A percentile compares a stretch with the other conserved stretches of the same genome.
These are phyloP conservation scores for Carallia brachiata DNA, from an alignment of 345 rosid genomes.

Conservation along the genomic window DNA sequence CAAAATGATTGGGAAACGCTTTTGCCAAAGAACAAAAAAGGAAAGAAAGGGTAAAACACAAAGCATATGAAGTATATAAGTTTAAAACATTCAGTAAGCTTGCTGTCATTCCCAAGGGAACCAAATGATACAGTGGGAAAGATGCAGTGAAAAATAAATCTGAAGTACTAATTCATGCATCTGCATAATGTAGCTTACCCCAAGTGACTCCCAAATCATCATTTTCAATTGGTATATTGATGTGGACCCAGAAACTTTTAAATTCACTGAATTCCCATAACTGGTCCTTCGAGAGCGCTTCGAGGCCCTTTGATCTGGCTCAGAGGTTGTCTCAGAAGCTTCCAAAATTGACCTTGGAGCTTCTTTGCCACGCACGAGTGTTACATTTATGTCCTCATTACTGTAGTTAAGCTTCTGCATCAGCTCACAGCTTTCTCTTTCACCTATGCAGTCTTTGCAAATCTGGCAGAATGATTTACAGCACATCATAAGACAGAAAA, in stretches of 20 bases:
- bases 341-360: slow-evolving; percentile 87
- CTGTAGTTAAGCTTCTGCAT: slow-evolving; percentile 81
- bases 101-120: not conserved
- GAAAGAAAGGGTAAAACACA: no score
- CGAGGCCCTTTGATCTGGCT: slow-evolving; percentile 76
- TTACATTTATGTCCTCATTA: slow-evolving; percentile 69
- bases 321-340: slow-evolving; percentile 62
- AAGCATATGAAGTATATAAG: no score
- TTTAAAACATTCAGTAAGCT: no score
- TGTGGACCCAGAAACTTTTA: slow-evolving; percentile 87
- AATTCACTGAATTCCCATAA: slow-evolving; percentile 63
- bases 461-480: slow-evolving; percentile 39
- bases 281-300: slow-evolving; percentile 83
- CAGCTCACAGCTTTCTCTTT: slow-evolving; percentile 84
- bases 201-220: slow-evolving; percentile 99
- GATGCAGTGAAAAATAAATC: slow-evolving; percentile 4
- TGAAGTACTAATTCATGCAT: not conserved
- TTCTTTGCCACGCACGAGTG: slow-evolving; percentile 83
- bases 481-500: slow-evolving; percentile 9
- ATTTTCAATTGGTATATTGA: slow-evolving; percentile 88
- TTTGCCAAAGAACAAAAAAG: no score
- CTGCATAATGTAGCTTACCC: slow-evolving; percentile 52
- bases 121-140: not conserved
- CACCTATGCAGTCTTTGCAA: slow-evolving; percentile 93
- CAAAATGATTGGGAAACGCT: no score